Percentiles rank a stretch among this genome's conserved stretches.
These are phyloP conservation scores for Yarrowia osloensis DNA, from an alignment of 805 yeast genomes.

Conservation along the genomic window DNA sequence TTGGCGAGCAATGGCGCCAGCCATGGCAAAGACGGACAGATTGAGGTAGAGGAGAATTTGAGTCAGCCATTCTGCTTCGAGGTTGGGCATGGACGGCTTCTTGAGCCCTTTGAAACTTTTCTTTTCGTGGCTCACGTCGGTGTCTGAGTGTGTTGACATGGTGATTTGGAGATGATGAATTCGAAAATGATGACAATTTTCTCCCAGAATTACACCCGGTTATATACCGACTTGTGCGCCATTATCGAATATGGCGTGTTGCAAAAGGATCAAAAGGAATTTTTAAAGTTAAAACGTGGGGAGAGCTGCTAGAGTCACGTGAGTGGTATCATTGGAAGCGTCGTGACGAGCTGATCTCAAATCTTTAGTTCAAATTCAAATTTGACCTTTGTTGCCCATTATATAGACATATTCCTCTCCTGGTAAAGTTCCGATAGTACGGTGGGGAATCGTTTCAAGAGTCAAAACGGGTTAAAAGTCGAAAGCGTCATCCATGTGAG, in stretches of 20 bases:
- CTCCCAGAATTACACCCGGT: neutral
- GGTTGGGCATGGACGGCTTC: conserved; percentile 9
- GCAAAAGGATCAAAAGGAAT: too few relatives aligned
- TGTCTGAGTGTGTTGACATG: neutral
- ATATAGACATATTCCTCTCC: too few relatives aligned
- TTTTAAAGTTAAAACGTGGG: too few relatives aligned
- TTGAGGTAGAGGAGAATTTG: neutral
- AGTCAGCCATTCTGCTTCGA: neutral
- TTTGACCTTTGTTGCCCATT: too few relatives aligned
- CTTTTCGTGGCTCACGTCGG: neutral
- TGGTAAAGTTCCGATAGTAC: too few relatives aligned
- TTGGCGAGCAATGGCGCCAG: conserved; percentile 58
- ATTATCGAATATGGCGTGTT: neutral
- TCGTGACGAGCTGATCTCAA: too few relatives aligned
- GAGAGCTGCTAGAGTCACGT: neutral
- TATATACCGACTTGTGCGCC: neutral
- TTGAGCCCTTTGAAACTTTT: neutral
- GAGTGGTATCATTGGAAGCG: neutral
- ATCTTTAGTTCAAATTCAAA: neutral
- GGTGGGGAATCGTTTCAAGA: neutral
- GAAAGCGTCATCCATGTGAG: neutral
- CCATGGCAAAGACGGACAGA: conserved; percentile 44
- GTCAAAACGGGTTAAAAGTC: neutral
- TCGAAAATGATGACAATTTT: neutral
- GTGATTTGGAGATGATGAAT: neutral